phyloP scores from a whole-genome alignment of 2,329 filamentous ascomycete species.

The Diaporthe vaccinii region DNA sequence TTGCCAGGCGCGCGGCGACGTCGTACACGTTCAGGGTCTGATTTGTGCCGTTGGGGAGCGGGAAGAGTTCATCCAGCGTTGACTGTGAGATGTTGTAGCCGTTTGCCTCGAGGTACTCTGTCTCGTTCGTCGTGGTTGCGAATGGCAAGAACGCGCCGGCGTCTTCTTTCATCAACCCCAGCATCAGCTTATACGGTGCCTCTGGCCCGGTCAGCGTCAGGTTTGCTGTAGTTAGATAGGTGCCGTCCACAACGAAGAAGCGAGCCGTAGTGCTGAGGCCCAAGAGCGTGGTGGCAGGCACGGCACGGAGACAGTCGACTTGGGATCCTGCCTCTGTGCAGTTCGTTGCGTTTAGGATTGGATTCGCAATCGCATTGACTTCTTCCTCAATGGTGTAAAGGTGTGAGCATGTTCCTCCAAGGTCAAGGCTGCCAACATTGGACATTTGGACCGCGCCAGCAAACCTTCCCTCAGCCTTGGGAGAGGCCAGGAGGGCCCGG shows the following conservation, averaged over 20 bases:
- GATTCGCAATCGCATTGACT: conserved; percentile 61
- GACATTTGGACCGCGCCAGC: conserved; percentile 59
- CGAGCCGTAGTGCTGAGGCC: conserved; percentile 58
- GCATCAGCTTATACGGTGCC: conserved; percentile 67
- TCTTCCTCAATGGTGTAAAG: conserved; percentile 70
- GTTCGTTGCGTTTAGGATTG: conserved; percentile 64
- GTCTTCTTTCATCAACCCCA: conserved; percentile 68
- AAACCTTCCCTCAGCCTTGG: conserved; percentile 62
- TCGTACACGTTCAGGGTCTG: conserved; percentile 68
- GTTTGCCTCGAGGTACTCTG: conserved; percentile 50
- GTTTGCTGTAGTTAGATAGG: conserved; percentile 62
- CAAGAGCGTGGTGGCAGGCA: conserved; percentile 59
- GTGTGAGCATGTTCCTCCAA: conserved; percentile 69
- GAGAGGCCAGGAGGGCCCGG: conserved; percentile 62
- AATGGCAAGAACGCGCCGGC: conserved; percentile 67
- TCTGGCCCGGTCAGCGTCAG: conserved; percentile 60
- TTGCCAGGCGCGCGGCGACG: conserved; percentile 65
- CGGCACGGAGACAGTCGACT: conserved; percentile 65
- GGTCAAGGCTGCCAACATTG: conserved; percentile 60
- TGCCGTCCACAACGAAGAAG: conserved; percentile 71
- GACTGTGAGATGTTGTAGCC: conserved; percentile 51
- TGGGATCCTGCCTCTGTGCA: conserved; percentile 64
- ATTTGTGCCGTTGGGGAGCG: conserved; percentile 61
- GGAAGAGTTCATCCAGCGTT: conserved; percentile 59
- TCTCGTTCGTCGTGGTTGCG: conserved; percentile 53